These are phyloP conservation scores for Boeremia lycopersici DNA, from an alignment of 2,329 filamentous ascomycete genomes.

Conservation along the genomic window DNA sequence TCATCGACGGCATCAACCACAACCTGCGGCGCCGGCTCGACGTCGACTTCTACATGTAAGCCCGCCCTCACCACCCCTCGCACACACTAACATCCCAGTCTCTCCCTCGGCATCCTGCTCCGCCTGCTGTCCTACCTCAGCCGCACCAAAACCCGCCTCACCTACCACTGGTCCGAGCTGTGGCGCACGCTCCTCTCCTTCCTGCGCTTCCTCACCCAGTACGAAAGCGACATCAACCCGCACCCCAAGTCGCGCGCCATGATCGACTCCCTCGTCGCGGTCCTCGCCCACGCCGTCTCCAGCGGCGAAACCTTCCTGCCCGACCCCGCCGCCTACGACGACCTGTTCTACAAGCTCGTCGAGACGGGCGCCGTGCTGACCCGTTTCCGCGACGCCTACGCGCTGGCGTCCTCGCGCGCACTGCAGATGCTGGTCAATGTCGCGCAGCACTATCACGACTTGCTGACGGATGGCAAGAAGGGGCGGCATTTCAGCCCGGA, in stretches of 20 bases:
- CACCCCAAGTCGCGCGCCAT: conserved; percentile 73
- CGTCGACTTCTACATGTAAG: conserved; percentile 76
- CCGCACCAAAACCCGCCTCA: conserved; percentile 77
- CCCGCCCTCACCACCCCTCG: background rate
- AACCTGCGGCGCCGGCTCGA: conserved; percentile 88
- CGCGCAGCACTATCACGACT: conserved; percentile 82
- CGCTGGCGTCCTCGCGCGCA: conserved; percentile 56
- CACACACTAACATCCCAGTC: conserved; percentile 42
- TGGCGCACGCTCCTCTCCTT: conserved; percentile 89
- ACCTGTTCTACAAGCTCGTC: conserved; percentile 97
- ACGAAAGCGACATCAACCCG: conserved; percentile 75
- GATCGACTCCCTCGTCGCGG: conserved; percentile 77
- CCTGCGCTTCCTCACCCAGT: conserved; percentile 87
- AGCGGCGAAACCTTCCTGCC: conserved; percentile 90
- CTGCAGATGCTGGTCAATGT: conserved; percentile 86
- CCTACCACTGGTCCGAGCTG: conserved; percentile 94
- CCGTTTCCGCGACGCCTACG: conserved; percentile 82
- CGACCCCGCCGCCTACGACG: conserved; percentile 85
- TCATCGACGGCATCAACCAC: conserved; percentile 91
- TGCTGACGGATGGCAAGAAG: conserved; percentile 68
- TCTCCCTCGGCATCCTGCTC: conserved; percentile 80
- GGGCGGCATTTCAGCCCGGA: conserved; percentile 76
- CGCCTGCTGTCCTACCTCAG: conserved; percentile 84
- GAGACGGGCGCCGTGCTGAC: conserved; percentile 83
- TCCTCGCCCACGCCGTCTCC: conserved; percentile 83